Base-by-base conservation (phyloP, 805 yeast species). In the Yarrowia hollandica region DNA sequence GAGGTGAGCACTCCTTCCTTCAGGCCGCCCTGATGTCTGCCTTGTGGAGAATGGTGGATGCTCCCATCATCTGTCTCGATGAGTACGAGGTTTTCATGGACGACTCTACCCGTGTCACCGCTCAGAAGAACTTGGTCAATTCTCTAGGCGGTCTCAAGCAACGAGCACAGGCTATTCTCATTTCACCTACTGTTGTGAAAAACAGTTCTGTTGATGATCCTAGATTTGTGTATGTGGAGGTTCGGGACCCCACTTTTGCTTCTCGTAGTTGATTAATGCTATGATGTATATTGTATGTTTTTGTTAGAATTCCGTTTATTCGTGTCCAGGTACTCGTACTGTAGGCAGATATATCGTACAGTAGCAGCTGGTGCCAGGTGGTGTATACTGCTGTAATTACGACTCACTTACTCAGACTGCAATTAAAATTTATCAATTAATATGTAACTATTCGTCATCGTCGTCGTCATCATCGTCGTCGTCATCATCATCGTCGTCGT, bases 11-110 rank as follows among this genome's bases (percentile, higher is more conserved):
- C 69, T 90, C 97, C 0, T 92, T 86, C 70, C 84, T 96, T 0
- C 99, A 95, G 70, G 84, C 92, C 63, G 88, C 97, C 0, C 78
- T 94, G 60, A 72, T 94, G 44, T 75, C 92, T 61, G 86, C 97
- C 0, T 86, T 96, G 25, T 94, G 99, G 99, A 83, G 83, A 63
- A 85, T 89, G 23, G 91, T 94, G 96, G 83, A 86, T 62, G 85
- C 96, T 0, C 82, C 88, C 60, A 80, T 94, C 16, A 81, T 95
- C 61, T 97, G 97, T 0, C 74, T 94, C 61, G 99, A 94, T 72
- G 99, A 94, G 71, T 94, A 75, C 70, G 99, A 94, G 73, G 99
- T 94, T 18, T 94, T 85, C 67, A 94, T 94, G 99, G 99, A 94
- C 19, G 58, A 52, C 11, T 14, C 58, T 19, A 52, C 42, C 18